Evolutionary conservation across 768 basidiomycete species (phyloP), one percentile per base, ranked within the genome.

Genomic region (Trametes elegans): DNA sequence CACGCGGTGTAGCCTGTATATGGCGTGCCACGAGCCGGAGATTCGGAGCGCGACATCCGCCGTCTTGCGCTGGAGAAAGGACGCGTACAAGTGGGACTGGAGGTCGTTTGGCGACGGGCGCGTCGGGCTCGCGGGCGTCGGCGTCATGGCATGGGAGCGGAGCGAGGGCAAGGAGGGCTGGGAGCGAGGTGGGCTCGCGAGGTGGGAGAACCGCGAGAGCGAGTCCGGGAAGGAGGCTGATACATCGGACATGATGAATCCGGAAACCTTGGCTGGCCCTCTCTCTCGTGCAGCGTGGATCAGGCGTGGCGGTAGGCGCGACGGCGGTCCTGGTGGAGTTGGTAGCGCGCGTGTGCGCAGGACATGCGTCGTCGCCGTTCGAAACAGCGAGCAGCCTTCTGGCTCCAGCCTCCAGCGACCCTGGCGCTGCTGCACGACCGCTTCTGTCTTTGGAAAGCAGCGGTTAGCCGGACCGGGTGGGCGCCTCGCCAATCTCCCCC

Each of bases 1-100:
- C 48, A 95, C 86, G 23, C 85, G 80, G 70, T 97, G 94, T 6
- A 93, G 75, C 39, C 76, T 80, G 74, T 95, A 97, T 31, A 83
- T 73, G 1, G 89, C 88, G 44, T 73, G 69, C 92, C 84, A 87
- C 3, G 84, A 76, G 4, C 82, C 87, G 24, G 74, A 71, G 18
- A 95, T 79, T 43, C 80, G 76, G 41, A 97, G 73, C 36, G 84
- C 79, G 59, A 95, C 83, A 73, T 96, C 94, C 16, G 90, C 79
- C 0, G 91, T 90, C 55, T 76, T 78, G 23, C 82, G 82, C 53
- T 83, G 74, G 5, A 93, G 73, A 67, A 94, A 85, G 5, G 88
- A 82, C 35, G 73, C 66, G 70, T 93, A 93, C 21, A 94, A 76
- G 70, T 95, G 92, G 35, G 78, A 76, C 66, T 91, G 87, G 11